Base-by-base conservation (phyloP, 1,284 basidiomycete species). In the Puccinia triticina region DNA sequence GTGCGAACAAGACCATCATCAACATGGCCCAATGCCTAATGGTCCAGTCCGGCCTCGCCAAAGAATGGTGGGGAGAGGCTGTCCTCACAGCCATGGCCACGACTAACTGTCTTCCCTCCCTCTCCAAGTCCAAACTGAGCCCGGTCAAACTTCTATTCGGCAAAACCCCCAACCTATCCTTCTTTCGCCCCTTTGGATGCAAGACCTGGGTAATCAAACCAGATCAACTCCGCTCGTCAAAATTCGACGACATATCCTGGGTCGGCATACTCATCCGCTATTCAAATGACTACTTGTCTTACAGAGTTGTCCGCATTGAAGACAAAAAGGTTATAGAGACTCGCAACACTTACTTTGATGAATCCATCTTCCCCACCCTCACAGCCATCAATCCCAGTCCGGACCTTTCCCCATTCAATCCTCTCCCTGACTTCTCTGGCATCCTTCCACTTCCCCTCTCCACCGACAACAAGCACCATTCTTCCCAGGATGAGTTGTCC, bases 81-180 rank as follows among this genome's bases (percentile, higher is more conserved):
- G 37, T 21, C 2, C 29, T n/a, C 7, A 72, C 69, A 2, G 46
- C 40, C 11, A 72, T 29, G 18, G 12, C 16, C 43, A 72, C 69
- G 8, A 72, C 69, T 18, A 72, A 72, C 46, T 72, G 69, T n/a
- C 34, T 72, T 8, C 69, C 46, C 2, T 72, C 69, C 26, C 46
- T 72, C 14, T 8, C 4, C 16, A 66, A 66, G 18, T 3, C 4
- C n/a, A 11, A 34, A 5, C 5, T 11, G 2, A n/a, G 12, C 3
- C 69, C 69, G 3, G 3, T 72, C n/a, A 16, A 50, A 10, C 26
- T n/a, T 11, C 7, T 72, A 4, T 72, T 72, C 46, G 11, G 16
- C 1, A 48, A 23, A n/a, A 26, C 12, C 2, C 69, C 46, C 26
- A 72, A 72, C 69, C 16, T 72, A 14, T 21, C 23, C 10, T 72